Base-by-base conservation (phyloP, 345 rosid species). In the Linum tenue region DNA sequence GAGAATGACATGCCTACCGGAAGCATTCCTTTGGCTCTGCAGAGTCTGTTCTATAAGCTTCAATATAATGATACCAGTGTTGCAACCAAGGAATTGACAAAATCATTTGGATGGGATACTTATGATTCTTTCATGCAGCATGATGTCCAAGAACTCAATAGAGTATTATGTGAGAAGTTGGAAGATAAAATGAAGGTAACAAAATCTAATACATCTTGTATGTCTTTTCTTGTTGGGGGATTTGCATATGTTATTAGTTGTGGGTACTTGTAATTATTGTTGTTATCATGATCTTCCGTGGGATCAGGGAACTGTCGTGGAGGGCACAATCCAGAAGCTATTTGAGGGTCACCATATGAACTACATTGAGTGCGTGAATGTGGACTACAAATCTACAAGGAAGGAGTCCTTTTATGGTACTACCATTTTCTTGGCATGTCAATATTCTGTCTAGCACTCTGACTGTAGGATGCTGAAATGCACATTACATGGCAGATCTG, bases 51-150 rank as follows among this genome's bases (percentile, higher is more conserved):
- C 77, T 92, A 88, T 79, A 92, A 92, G 83, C 98, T 92, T 70
- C 98, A 92, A 44, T 86, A 90, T 72, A 86, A 86, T 64, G 96
- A 92, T 67, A 86, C 85, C 64, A 92, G 97, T 76, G 97, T 92
- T 74, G 97, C 97, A 9, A 92, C 98, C 16, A 90, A 90, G 68
- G 97, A 90, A 83, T 70, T 92, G 78, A 92, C 98, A 31, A 88
- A 85, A 69, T 92, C 98, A 42, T 92, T 92, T 83, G 98, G 98
- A 64, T 92, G 98, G 98, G 97, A 92, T 66, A 84, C 97, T 5
- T 83, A 88, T 69, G 98, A 90, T 77, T 92, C 98, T 65, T 92
- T 92, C 82, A 84, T 92, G 98, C 98, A 92, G 66, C 98, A 92
- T 79, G 98, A 92, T 72, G 98, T 92, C 68, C 98, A 92, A 76